Evolutionary conservation across 495 filamentous ascomycete genomes (phyloP).

Genomic region (Friedmanniomyces endolithicus): DNA sequence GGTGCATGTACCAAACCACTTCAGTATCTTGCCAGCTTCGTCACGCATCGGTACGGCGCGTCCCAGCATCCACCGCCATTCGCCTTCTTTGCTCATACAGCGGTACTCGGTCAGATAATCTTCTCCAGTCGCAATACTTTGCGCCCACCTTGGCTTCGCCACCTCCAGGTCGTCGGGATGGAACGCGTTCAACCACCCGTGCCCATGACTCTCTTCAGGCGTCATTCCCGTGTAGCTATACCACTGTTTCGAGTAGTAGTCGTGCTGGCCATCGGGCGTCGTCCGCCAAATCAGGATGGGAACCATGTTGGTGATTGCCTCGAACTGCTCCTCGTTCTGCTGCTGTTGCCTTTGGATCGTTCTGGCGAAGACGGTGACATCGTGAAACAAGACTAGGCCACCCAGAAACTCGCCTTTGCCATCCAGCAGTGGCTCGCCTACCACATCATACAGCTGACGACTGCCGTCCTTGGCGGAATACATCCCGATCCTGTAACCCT

Average conservation of each 20-base stretch:
- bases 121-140: conserved; percentile 49
- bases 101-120: conserved; percentile 55
- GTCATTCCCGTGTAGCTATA: conserved; percentile 58
- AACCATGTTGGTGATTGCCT: conserved; percentile 56
- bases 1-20: conserved; percentile 61
- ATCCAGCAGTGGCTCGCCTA: conserved; percentile 47
- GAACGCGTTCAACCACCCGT: conserved; percentile 34
- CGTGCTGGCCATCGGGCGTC: conserved; percentile 43
- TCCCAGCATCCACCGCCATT: conserved; percentile 62
- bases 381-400: conserved; percentile 49
- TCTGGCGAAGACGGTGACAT: conserved; percentile 50
- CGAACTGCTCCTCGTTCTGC: conserved; percentile 53
- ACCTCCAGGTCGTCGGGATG: conserved; percentile 46
- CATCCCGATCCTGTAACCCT: conserved; percentile 46
- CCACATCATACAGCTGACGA: conserved; percentile 43
- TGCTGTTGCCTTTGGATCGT: conserved; percentile 48
- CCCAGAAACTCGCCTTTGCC: conserved; percentile 52
- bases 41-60: conserved; percentile 50
- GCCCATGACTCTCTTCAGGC: conserved; percentile 37
- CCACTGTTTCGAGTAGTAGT: conserved; percentile 58
- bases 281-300: conserved; percentile 61
- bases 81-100: conserved; percentile 46
- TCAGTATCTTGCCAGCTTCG: conserved; percentile 48
- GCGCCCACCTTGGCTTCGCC: conserved; percentile 40
- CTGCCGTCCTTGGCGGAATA: conserved; percentile 35